phyloP scores from a whole-genome alignment of 257 asterid species.

The Petunia axillaris region DNA sequence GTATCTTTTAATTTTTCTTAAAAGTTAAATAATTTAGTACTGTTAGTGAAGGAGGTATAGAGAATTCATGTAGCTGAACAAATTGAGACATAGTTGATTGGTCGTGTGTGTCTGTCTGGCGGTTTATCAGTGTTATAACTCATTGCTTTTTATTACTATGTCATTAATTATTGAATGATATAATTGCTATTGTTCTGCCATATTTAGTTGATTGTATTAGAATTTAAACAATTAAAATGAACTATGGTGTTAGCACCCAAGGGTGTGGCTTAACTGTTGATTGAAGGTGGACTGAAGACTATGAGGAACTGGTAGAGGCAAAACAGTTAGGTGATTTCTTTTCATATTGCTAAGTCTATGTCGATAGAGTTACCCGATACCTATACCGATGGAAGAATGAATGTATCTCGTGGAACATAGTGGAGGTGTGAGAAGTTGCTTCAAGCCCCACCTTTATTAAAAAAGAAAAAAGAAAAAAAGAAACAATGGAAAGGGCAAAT shows the following conservation, averaged over 20 bases:
- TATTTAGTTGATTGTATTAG: not conserved
- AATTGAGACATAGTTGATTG: not conserved
- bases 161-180: not conserved
- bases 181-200: not conserved
- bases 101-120: not conserved
- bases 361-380: not conserved
- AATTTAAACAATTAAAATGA: not conserved
- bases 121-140: not conserved
- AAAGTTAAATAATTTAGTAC: not conserved
- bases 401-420: not conserved
- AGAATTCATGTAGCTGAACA: not conserved
- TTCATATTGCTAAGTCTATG: not conserved
- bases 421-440: not conserved
- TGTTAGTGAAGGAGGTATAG: not conserved
- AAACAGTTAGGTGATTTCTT: slow-evolving; percentile 9
- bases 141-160: not conserved
- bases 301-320: not conserved
- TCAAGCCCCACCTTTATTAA: not conserved
- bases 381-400: not conserved
- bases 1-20: not conserved
- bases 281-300: not conserved
- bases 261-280: not conserved
- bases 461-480: not conserved
- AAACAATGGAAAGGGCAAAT: no score
- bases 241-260: slow-evolving; percentile 12